These are phyloP conservation scores for Tolypocladium tundrense DNA, from an alignment of 2,329 filamentous ascomycete species.

Conservation along the genomic window DNA sequence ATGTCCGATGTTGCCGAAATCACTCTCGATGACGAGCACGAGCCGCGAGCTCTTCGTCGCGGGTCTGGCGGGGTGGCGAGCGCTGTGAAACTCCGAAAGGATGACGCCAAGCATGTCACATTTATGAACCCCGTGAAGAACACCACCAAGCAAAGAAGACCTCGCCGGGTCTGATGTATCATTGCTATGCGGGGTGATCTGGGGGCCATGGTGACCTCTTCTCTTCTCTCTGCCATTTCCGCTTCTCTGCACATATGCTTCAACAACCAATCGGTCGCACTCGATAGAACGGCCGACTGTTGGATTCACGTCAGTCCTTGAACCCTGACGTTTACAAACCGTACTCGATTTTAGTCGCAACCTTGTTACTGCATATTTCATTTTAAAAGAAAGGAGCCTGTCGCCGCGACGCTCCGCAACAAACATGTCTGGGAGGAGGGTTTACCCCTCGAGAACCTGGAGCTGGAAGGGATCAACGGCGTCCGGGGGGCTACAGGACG, in stretches of 20 bases:
- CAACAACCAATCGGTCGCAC: background rate
- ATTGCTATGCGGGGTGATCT: constrained; percentile 5
- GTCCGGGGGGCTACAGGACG: background rate
- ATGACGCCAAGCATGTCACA: constrained; percentile 44
- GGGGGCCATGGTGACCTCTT: constrained; percentile 9
- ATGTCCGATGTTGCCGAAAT: constrained; percentile 54
- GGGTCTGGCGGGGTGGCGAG: constrained; percentile 31
- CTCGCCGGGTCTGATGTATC: constrained; percentile 13
- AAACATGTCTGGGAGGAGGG: background rate
- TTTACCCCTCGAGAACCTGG: background rate
- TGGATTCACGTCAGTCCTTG: constrained; percentile 4
- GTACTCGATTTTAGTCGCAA: constrained; percentile 6
- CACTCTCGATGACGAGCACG: constrained; percentile 46
- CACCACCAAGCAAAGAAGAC: constrained; percentile 21
- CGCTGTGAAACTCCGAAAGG: constrained; percentile 40
- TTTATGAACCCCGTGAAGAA: constrained; percentile 42
- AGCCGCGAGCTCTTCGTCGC: constrained; percentile 33
- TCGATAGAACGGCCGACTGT: constrained; percentile 2
- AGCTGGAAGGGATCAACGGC: background rate
- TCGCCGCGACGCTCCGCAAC: background rate
- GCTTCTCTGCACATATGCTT: constrained; percentile 1
- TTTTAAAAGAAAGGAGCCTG: constrained; percentile 2
- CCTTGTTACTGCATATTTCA: constrained; percentile 1
- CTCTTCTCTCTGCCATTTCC: constrained; percentile 13
- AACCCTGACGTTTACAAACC: background rate